Evolutionary conservation across 2,329 filamentous ascomycete genomes (phyloP), one percentile per base, ranked within the genome.

Genomic region (Stagonosporopsis rhizophila): DNA sequence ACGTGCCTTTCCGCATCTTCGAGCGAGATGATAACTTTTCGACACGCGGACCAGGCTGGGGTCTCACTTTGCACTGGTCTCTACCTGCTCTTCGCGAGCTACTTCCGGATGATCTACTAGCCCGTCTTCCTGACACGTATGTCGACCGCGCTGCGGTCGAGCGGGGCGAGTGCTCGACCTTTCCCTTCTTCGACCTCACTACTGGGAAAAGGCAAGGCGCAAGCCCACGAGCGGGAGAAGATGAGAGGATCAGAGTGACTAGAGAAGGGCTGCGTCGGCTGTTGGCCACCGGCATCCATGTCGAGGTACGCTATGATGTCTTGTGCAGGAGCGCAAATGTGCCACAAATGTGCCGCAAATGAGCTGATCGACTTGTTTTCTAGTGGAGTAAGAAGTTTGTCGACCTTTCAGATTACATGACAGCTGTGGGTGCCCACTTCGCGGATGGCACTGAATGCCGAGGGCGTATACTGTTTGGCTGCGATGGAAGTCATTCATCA

Each of bases 1-100:
- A 53, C n/a, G 64, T 64, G 23, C 62, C 65, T 32, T 69, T 62
- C 27, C 44, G 52, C 22, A 60, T 70, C 30, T 68, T 59, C 54
- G 67, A 70, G 50, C 63, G 65, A 34, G 66, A 67, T 41, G n/a
- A 37, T 7, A 51, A 64, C 23, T 37, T 59, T 4, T 38, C 45
- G 2, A 42, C 49, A 35, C 56, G 58, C 23, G 61, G 52, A 19
- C 48, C 59, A 20, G 67, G 67, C 14, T 69, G 66, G 67, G 66
- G 61, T 2, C 59, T 70, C 30, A 60, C 60, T 11, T 34, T 62
- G 19, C 54, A 60, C 11, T 62, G 60, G 60, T 58, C 54, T 5
- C 35, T 62, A 15, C 57, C 54, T 22, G 53, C 57, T 9, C 52
- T 60, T 6, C 46, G 48, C 25, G 41, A 58, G 25, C 35, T 58